Evolutionary conservation across 2,329 filamentous ascomycete genomes (phyloP).

Genomic region (Helminthosporium solani): DNA sequence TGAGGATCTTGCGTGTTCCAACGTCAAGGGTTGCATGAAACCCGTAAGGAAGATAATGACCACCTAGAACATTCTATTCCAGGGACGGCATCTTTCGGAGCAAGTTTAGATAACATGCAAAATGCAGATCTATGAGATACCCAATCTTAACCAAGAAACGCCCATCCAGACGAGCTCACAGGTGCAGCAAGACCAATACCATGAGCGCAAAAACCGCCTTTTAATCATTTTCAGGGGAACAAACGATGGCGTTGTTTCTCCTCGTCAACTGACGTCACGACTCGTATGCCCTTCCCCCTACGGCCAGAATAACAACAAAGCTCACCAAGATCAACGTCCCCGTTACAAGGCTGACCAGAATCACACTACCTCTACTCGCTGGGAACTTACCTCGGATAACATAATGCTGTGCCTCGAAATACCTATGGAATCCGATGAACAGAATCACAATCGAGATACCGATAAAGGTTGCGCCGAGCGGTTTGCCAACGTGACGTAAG

Average conservation of each 20-base stretch:
- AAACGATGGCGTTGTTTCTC: too few relatives aligned
- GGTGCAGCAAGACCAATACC: too few relatives aligned
- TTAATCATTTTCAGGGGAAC: too few relatives aligned
- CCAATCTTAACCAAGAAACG: slow-evolving; percentile 1
- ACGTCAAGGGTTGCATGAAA: too few relatives aligned
- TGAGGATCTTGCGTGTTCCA: too few relatives aligned
- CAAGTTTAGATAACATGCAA: neutral
- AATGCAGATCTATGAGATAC: neutral
- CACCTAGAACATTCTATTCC: too few relatives aligned
- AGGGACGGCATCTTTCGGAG: too few relatives aligned
- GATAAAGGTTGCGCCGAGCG: slow-evolving; percentile 69
- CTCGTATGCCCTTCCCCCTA: slow-evolving; percentile 52
- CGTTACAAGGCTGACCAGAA: slow-evolving; percentile 67
- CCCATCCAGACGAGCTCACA: too few relatives aligned
- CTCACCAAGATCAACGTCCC: slow-evolving; percentile 59
- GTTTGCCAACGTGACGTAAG: slow-evolving; percentile 36
- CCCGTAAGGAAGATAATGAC: too few relatives aligned
- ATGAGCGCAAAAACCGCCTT: too few relatives aligned
- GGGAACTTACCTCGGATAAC: slow-evolving; percentile 79
- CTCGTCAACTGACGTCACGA: slow-evolving; percentile 21
- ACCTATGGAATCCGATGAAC: slow-evolving; percentile 74
- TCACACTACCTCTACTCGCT: slow-evolving; percentile 72
- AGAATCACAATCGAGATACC: slow-evolving; percentile 74
- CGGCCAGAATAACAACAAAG: slow-evolving; percentile 59
- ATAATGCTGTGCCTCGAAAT: slow-evolving; percentile 77